A percentile compares a stretch with the other conserved stretches of the same genome.
phyloP scores from a whole-genome alignment of 345 rosid genomes.

The Punica granatum region DNA sequence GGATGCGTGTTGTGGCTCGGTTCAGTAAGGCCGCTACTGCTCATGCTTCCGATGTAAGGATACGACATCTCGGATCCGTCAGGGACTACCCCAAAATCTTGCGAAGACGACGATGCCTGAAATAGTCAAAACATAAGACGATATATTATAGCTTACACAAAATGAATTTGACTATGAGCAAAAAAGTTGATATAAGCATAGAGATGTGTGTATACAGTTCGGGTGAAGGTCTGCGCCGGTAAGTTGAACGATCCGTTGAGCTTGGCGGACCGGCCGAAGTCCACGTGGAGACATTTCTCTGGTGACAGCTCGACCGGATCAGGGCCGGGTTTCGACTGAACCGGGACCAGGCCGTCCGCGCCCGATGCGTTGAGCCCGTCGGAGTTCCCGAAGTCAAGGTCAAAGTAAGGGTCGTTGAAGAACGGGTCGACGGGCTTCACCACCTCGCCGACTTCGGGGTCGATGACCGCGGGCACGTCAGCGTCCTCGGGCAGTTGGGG shows the following conservation, averaged over 20 bases:
- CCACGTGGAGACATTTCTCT: conserved; percentile 19
- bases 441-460: background rate
- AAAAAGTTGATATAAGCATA: background rate
- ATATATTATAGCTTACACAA: background rate
- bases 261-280: conserved; percentile 22
- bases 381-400: conserved; percentile 14
- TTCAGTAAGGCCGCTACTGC: background rate
- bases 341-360: conserved; percentile 23
- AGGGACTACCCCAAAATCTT: conserved; percentile 35
- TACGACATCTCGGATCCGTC: conserved; percentile 18
- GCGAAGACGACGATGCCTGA: conserved; percentile 36
- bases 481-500: conserved; percentile 4
- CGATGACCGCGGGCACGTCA: background rate
- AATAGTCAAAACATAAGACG: background rate
- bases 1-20: background rate
- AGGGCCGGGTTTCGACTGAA: conserved; percentile 16
- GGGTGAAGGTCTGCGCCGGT: conserved; percentile 25
- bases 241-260: conserved; percentile 21
- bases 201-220: conserved; percentile 17
- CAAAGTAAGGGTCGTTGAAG: conserved; percentile 20
- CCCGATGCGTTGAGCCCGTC: background rate
- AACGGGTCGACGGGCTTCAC: conserved; percentile 11
- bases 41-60: conserved; percentile 8
- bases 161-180: background rate
- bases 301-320: background rate